Percentiles rank a stretch among this genome's conserved stretches.
These are phyloP conservation scores for Royoungia palumana DNA, from an alignment of 768 basidiomycete species.

Conservation along the genomic window DNA sequence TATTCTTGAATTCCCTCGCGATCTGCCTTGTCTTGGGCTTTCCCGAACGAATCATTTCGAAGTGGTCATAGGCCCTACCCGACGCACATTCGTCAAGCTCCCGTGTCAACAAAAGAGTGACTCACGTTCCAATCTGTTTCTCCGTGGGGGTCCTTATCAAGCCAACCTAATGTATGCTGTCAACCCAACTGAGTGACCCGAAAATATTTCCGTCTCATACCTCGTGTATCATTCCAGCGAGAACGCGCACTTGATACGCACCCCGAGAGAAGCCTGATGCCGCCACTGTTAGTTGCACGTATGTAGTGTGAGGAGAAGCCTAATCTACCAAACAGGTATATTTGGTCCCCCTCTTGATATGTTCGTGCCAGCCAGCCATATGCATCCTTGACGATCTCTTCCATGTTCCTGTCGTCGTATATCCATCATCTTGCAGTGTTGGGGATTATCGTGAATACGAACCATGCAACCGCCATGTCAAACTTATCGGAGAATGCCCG, in stretches of 20 bases:
- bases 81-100: not conserved
- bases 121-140: constrained; percentile 31
- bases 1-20: constrained; percentile 38
- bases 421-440: not conserved
- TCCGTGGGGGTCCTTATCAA: constrained; percentile 29
- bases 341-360: constrained; percentile 31
- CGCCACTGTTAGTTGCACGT: not conserved
- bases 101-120: not conserved
- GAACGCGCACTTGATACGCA: constrained; percentile 39
- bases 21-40: constrained; percentile 16
- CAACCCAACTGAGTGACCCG: not conserved
- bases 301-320: not conserved
- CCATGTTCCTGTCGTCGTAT: constrained; percentile 30
- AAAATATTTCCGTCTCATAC: constrained; percentile 8
- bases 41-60: constrained; percentile 9
- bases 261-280: constrained; percentile 41
- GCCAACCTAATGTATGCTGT: constrained; percentile 26
- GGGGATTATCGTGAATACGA: not conserved
- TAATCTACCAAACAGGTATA: constrained; percentile 33
- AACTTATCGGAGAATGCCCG: constrained; percentile 21
- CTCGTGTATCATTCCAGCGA: constrained; percentile 40
- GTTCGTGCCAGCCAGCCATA: constrained; percentile 33
- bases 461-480: constrained; percentile 40
- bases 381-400: constrained; percentile 30
- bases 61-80: constrained; percentile 16